Percentiles rank a stretch among this genome's conserved stretches.
Conservation (phyloP, 2,329 filamentous ascomycete genomes). For the Diplocarpon mali region DNA sequence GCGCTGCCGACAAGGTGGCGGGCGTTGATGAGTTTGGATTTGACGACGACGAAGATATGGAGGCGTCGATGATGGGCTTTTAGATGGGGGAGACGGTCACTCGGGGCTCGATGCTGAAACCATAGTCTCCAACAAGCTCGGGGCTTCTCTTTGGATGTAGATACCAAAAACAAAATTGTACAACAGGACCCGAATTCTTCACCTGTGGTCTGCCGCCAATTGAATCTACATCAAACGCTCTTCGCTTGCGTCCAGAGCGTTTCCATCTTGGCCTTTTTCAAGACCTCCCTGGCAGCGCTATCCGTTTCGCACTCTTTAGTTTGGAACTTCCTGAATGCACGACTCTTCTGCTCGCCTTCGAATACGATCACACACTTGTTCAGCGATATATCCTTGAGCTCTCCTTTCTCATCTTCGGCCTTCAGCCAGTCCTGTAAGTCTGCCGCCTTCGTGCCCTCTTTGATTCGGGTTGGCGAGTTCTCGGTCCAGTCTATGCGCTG, state of each 20-base stretch:
- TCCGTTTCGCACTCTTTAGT: conserved; percentile 91
- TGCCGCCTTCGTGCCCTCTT: conserved; percentile 50
- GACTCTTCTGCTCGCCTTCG: conserved; percentile 75
- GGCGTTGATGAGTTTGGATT: conserved; percentile 24
- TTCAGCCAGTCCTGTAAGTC: conserved; percentile 65
- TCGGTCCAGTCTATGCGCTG: conserved; percentile 93
- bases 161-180: background rate
- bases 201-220: background rate
- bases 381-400: conserved; percentile 66
- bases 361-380: conserved; percentile 82
- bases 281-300: conserved; percentile 69
- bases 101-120: too few relatives aligned
- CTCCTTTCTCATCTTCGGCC: conserved; percentile 65
- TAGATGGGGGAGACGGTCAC: conserved; percentile 1
- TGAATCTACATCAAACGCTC: conserved; percentile 30
- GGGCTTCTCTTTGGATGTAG: background rate
- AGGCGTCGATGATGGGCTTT: conserved; percentile 40
- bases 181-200: background rate
- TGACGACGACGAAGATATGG: conserved; percentile 28
- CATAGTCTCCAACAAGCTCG: too few relatives aligned
- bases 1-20: conserved; percentile 15
- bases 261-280: conserved; percentile 79
- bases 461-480: conserved; percentile 58
- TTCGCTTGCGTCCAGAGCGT: conserved; percentile 91
- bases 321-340: conserved; percentile 78